Conservation (phyloP, 805 yeast species). For the Candida corydali region DNA sequence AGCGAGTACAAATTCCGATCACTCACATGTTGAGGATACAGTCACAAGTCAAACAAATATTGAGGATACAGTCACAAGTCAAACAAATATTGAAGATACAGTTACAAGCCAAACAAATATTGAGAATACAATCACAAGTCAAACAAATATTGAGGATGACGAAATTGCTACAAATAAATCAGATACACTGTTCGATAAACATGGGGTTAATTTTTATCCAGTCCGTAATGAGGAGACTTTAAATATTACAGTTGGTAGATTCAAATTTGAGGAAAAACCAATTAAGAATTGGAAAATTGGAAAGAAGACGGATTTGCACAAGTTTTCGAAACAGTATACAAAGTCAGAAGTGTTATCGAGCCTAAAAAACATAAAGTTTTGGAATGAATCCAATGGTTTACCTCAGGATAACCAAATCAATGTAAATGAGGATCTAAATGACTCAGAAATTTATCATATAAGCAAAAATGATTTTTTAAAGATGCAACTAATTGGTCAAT, state of each 20-base stretch:
- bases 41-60: background rate
- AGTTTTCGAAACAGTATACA: background rate
- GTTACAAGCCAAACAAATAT: too few species aligned
- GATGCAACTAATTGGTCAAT: slow-evolving; percentile 89
- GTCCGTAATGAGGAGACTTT: slow-evolving; percentile 6
- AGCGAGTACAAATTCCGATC: too few species aligned
- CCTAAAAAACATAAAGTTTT: background rate
- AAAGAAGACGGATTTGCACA: background rate
- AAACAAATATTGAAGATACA: too few species aligned
- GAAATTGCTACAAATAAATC: background rate
- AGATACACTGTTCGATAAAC: slow-evolving; percentile 8
- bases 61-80: too few species aligned
- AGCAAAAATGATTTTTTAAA: slow-evolving; percentile 65
- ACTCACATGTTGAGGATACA: background rate
- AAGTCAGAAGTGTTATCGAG: background rate
- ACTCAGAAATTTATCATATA: slow-evolving; percentile 54
- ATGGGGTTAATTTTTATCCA: slow-evolving; percentile 12
- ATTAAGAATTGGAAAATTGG: slow-evolving; percentile 6
- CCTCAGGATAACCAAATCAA: background rate
- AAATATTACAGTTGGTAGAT: slow-evolving; percentile 7
- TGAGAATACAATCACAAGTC: background rate
- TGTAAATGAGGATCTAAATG: slow-evolving; percentile 22
- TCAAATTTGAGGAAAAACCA: slow-evolving; percentile 6
- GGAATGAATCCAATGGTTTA: background rate
- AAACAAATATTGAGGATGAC: background rate